Conservation (phyloP, 2,329 filamentous ascomycete genomes). For the Arthrinium puccinioides region DNA sequence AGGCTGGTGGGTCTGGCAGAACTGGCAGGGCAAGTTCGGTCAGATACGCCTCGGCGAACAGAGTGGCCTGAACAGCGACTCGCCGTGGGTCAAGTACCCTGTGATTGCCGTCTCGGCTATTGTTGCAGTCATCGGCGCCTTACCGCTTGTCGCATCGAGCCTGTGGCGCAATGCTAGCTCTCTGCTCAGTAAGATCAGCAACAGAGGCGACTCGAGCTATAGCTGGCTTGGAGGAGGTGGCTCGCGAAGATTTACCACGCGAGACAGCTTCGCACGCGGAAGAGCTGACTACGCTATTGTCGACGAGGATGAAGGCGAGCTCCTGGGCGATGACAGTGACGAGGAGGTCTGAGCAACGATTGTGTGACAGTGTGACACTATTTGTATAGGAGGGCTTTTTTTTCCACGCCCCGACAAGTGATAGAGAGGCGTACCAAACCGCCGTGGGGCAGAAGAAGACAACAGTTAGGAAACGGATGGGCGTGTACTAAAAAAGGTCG, state of each 20-base stretch:
- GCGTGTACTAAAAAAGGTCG: too few species aligned
- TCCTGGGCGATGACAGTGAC: slow-evolving; percentile 88
- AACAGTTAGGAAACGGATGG: too few species aligned
- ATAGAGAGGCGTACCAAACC: too few species aligned
- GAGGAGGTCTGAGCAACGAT: slow-evolving; percentile 74
- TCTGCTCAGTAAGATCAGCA: slow-evolving; percentile 39
- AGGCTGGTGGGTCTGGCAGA: slow-evolving; percentile 79
- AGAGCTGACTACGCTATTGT: slow-evolving; percentile 83
- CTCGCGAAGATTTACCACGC: slow-evolving; percentile 71
- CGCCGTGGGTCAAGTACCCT: slow-evolving; percentile 74
- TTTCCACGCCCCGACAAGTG: too few species aligned
- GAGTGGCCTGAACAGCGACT: slow-evolving; percentile 57
- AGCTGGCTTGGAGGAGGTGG: slow-evolving; percentile 45
- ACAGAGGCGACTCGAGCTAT: slow-evolving; percentile 40
- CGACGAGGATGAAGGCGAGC: slow-evolving; percentile 88
- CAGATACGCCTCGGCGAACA: slow-evolving; percentile 82
- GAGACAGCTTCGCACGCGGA: slow-evolving; percentile 81
- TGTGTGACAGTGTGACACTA: too few species aligned
- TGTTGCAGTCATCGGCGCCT: slow-evolving; percentile 49
- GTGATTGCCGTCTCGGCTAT: slow-evolving; percentile 64
- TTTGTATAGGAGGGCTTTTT: too few species aligned
- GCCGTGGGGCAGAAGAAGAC: too few species aligned
- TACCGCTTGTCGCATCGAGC: slow-evolving; percentile 66
- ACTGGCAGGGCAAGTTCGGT: slow-evolving; percentile 86
- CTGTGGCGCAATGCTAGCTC: slow-evolving; percentile 61